Base-by-base conservation (phyloP, 2,329 filamentous ascomycete genomes). In the Calonectria henricotiae region DNA sequence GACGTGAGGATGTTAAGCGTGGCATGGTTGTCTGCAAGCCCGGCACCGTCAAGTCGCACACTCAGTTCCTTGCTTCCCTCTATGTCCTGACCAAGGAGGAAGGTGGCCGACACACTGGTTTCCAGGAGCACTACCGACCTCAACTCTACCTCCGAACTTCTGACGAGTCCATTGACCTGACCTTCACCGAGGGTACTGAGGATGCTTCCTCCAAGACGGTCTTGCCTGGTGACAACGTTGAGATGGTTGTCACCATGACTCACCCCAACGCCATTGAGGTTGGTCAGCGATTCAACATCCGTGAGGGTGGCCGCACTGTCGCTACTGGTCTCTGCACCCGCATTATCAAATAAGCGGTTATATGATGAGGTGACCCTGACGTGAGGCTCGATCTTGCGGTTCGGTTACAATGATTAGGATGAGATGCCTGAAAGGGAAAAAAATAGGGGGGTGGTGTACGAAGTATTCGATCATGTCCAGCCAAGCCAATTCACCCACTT, bases 71-170 rank as follows among this genome's bases (percentile, higher is more conserved):
- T 80, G 90, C 94, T 79, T 98, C 96, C 75, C 93, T 99, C 87
- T 99, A 99, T 86, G 95, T 98, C 75, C 89, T 99, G 79, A 95
- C 91, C 83, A 98, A 98, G 90, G 96, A 98, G 82, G 96, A 99
- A 85, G 96, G 96, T 87, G 96, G 96, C 80, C 94, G 96, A 79
- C 95, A 98, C 89, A 98, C 94, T 74, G 95, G 96, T 64, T 99
- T 99, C 89, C 90, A 91, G 83, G 89, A 94, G 88, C 97, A 98
- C 90, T 99, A 99, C 90, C 92, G 94, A 82, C 96, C 96, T 62
- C 96, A 98, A 88, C 91, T 98, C 82, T 99, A 93, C 89, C 90
- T 99, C 83, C 94, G 96, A 81, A 98, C 96, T 76, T 94, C 96
- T 75, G 94, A 94, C 86, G 90, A 93, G 88, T 88, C 87, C 25